Conservation (phyloP, 2,329 filamentous ascomycete species). For the Aspergillus fijiensis region DNA sequence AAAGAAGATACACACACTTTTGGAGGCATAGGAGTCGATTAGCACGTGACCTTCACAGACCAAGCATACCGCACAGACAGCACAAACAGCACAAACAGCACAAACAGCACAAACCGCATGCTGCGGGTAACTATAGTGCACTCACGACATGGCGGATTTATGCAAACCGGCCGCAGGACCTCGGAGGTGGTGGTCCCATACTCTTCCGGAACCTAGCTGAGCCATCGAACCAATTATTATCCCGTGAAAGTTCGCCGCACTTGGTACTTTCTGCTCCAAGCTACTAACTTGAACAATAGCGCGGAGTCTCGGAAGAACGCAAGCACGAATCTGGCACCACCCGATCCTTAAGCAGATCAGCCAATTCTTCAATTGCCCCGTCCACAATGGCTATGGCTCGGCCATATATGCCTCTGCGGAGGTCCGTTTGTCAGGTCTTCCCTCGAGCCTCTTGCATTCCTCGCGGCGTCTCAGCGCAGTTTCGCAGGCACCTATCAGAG, state of each 20-base stretch:
- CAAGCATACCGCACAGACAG: constrained; percentile 2
- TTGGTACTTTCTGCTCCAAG: neutral
- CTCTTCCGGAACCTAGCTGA: constrained; percentile 2
- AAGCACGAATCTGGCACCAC: constrained; percentile 13
- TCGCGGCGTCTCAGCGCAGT: constrained; percentile 19
- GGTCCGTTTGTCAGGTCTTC: constrained; percentile 31
- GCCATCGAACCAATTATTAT: neutral
- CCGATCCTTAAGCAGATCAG: constrained; percentile 19
- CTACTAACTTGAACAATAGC: neutral
- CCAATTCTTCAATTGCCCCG: constrained; percentile 13
- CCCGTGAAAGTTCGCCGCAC: neutral
- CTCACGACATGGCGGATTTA: constrained; percentile 4
- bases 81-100: constrained; percentile 17
- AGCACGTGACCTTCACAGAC: neutral
- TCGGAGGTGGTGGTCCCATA: constrained; percentile 24
- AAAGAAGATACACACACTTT: too few relatives aligned
- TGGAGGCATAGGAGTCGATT: too few relatives aligned
- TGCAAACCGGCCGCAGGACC: constrained; percentile 2
- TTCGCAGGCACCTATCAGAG: constrained; percentile 29
- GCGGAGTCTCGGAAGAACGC: constrained; percentile 11
- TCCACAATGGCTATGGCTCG: constrained; percentile 34
- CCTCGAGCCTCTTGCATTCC: constrained; percentile 23
- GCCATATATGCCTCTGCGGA: constrained; percentile 35
- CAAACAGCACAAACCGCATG: constrained; percentile 7
- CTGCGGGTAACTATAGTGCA: neutral